Evolutionary conservation across 768 basidiomycete species (phyloP).

Genomic region (Jaapia argillacea): DNA sequence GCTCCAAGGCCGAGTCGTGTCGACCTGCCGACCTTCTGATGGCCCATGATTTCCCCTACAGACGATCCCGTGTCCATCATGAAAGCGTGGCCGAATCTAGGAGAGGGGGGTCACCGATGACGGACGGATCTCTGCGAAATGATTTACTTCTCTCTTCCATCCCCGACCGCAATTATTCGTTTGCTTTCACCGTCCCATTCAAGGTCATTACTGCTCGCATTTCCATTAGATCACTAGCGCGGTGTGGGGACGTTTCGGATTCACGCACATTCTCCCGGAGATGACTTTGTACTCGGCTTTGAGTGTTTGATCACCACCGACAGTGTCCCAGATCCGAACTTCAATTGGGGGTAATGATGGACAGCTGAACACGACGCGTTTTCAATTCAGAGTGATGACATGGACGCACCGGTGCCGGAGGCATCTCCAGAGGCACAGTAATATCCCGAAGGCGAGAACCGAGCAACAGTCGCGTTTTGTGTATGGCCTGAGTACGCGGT

Average conservation of each 20-base stretch:
- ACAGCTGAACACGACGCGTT: neutral
- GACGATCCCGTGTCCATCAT: slow-evolving; percentile 78
- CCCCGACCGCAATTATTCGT: slow-evolving; percentile 90
- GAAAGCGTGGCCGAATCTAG: slow-evolving; percentile 75
- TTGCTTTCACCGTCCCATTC: slow-evolving; percentile 97
- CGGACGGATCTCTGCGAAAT: too few species aligned
- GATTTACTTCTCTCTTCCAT: slow-evolving; percentile 76
- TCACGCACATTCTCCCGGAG: slow-evolving; percentile 64
- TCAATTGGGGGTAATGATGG: slow-evolving; percentile 1
- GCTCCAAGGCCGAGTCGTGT: neutral
- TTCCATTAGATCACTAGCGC: slow-evolving; percentile 8
- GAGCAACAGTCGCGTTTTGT: slow-evolving; percentile 79
- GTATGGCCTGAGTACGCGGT: slow-evolving; percentile 71
- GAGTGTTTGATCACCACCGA: slow-evolving; percentile 73
- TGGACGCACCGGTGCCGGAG: slow-evolving; percentile 59
- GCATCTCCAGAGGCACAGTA: slow-evolving; percentile 91
- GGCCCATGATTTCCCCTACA: slow-evolving; percentile 82
- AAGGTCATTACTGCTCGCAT: slow-evolving; percentile 85
- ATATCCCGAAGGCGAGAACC: slow-evolving; percentile 87
- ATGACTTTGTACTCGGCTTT: slow-evolving; percentile 76
- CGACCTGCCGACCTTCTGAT: slow-evolving; percentile 56
- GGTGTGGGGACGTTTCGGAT: neutral
- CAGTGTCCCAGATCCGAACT: slow-evolving; percentile 92
- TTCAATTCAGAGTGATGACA: neutral
- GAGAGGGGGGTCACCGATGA: too few species aligned